These are phyloP conservation scores for Typha latifolia DNA, from an alignment of 176 grass and related monocot genomes.

Conservation along the genomic window DNA sequence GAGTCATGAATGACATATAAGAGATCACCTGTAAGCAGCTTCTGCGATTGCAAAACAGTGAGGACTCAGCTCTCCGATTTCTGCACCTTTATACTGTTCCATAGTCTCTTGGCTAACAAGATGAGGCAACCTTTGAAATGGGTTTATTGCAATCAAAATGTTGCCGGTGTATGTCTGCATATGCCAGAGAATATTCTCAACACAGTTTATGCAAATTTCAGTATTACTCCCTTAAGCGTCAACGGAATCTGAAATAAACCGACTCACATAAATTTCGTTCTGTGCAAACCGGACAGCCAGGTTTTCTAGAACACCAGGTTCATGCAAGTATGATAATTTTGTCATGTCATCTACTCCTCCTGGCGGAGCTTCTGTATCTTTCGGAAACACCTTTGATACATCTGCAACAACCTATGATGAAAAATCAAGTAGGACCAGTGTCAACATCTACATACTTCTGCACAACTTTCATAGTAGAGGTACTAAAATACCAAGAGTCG, in stretches of 20 bases:
- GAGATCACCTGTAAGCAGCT: conserved; percentile 83
- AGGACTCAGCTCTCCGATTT: conserved; percentile 70
- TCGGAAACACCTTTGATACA: conserved; percentile 11
- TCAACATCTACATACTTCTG: no score
- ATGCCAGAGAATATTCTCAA: no score
- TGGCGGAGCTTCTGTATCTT: conserved; percentile 16
- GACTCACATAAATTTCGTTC: conserved; percentile 21
- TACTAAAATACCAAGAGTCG: no score
- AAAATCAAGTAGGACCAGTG: no score
- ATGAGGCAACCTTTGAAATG: conserved; percentile 91
- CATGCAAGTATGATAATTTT: conserved; percentile 14
- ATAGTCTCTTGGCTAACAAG: conserved; percentile 58
- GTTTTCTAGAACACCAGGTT: conserved; percentile 19
- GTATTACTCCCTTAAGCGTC: no score
- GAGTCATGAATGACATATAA: conserved; percentile 22
- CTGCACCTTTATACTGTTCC: conserved; percentile 84
- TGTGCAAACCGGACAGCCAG: conserved; percentile 2
- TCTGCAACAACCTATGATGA: background rate
- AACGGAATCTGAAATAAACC: no score
- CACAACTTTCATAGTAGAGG: no score
- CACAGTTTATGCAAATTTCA: no score
- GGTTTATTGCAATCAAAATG: conserved; percentile 95
- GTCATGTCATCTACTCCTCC: conserved; percentile 20
- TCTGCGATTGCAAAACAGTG: conserved; percentile 94
- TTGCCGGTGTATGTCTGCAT: conserved; percentile 81